Evolutionary conservation across 257 asterid species (phyloP), one percentile per base, ranked within the genome.

Genomic region (Solanum dulcamara): DNA sequence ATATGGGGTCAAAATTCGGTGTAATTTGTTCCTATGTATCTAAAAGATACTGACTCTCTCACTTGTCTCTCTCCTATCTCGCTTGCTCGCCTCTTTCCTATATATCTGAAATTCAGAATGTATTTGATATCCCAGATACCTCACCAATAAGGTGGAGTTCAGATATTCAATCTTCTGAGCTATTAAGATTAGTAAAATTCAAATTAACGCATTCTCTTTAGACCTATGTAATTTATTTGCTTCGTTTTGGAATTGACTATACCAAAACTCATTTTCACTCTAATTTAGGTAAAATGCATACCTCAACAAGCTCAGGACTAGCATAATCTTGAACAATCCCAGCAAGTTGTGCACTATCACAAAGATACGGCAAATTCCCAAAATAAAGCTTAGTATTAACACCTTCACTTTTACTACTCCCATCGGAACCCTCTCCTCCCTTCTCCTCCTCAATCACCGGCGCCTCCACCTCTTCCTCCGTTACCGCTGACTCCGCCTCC

Each of bases 261-360:
- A 59, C 8, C 0, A 24, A 24, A 24, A 59, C 68, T 1, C 35
- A 60, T 11, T 2, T 2, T 60, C 2, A 4, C 46, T 35, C 26
- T 20, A 35, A 35, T 33, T 68, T 5, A 33, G 18, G 50, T 10
- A 11, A 77, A 26, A 37, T 77, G 62, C 10, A 57, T 84, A 96
- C 99, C 98, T 95, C 99, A 87, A 96, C 92, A 1, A 96, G 94
- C 90, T 96, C 99, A 10, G 98, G 98, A 66, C 93, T 94, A 53
- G 93, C 99, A 87, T 91, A 90, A 7, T 93, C 94, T 88, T 95
- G 99, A 88, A 95, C 89, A 30, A 96, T 91, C 24, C 98, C 99
- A 84, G 98, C 99, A 85, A 96, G 98, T 83, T 96, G 98, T 35
- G 98, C 92, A 89, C 98, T 94, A 67, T 96, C 98, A 85, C 96